phyloP scores from a whole-genome alignment of 176 grass and related monocot species.

The Ensete ventricosum region DNA sequence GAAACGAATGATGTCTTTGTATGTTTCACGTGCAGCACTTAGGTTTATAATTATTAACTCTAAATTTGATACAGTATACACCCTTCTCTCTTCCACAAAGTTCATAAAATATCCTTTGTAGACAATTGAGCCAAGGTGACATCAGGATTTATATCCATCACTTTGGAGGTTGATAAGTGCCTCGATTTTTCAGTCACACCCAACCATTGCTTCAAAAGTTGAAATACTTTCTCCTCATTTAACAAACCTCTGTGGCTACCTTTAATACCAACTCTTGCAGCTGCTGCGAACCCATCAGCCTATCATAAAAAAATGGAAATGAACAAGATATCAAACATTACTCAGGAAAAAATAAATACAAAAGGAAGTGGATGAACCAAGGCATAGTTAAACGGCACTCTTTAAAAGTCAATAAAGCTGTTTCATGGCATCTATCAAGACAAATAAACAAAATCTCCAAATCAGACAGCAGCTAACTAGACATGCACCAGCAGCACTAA shows the following conservation, averaged over 20 bases:
- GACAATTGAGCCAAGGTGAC: neutral
- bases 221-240: conserved; percentile 49
- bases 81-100: neutral
- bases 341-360: neutral
- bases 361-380: neutral
- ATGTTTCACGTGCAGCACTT: too few relatives aligned
- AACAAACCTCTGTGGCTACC: conserved; percentile 55
- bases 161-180: conserved; percentile 27
- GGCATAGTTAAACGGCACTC: neutral
- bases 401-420: neutral
- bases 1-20: neutral
- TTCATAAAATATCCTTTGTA: conserved; percentile 4
- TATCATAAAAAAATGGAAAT: conserved; percentile 15
- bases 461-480: neutral
- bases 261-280: conserved; percentile 57
- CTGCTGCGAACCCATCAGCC: conserved; percentile 74
- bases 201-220: conserved; percentile 63
- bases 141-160: conserved; percentile 14
- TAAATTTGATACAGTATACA: too few relatives aligned
- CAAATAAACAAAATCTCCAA: conserved; percentile 1
- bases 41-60: too few relatives aligned
- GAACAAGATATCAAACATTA: neutral
- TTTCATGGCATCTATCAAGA: neutral
- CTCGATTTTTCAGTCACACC: conserved; percentile 29
- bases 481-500: too few relatives aligned